A percentile compares a stretch with the other conserved stretches of the same genome.
Evolutionary conservation across 176 grass and related monocot species (phyloP).

Genomic region (Rhynchospora pubera): DNA sequence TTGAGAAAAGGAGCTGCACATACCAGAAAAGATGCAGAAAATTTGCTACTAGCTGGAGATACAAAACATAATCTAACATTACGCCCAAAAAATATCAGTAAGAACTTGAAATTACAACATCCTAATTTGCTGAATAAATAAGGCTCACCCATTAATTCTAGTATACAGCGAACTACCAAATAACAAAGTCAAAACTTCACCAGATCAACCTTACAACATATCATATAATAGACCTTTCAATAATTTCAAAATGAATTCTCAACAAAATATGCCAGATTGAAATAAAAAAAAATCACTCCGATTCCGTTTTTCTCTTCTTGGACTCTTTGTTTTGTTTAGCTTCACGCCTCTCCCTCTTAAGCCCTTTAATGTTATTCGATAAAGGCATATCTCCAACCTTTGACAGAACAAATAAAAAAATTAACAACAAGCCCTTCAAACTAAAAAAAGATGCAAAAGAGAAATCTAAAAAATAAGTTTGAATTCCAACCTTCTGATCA

Average conservation of each 20-base stretch:
- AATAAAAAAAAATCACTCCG: constrained; percentile 28
- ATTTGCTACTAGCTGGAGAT: not conserved
- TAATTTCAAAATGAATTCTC: not conserved
- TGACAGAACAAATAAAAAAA: constrained; percentile 11
- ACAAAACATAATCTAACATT: not conserved
- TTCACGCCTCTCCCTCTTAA: constrained; percentile 78
- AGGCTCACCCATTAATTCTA: not conserved
- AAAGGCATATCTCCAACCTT: constrained; percentile 58
- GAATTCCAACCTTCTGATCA: constrained; percentile 51
- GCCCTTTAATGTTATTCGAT: constrained; percentile 52
- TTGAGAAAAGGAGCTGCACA: not conserved
- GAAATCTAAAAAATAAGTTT: not conserved
- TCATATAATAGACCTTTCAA: not conserved
- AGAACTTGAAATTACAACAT: not conserved
- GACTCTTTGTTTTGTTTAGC: constrained; percentile 60
- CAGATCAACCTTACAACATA: not conserved
- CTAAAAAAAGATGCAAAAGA: not conserved
- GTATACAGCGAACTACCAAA: not conserved
- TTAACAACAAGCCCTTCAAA: not conserved
- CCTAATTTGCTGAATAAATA: constrained; percentile 10
- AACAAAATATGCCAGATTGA: not conserved
- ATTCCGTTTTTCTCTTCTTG: constrained; percentile 69
- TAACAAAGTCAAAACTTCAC: not conserved
- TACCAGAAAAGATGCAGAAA: not conserved
- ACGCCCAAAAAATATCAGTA: not conserved